Base-by-base conservation (phyloP, 257 asterid genomes). In the Anisodus acutangulus region DNA sequence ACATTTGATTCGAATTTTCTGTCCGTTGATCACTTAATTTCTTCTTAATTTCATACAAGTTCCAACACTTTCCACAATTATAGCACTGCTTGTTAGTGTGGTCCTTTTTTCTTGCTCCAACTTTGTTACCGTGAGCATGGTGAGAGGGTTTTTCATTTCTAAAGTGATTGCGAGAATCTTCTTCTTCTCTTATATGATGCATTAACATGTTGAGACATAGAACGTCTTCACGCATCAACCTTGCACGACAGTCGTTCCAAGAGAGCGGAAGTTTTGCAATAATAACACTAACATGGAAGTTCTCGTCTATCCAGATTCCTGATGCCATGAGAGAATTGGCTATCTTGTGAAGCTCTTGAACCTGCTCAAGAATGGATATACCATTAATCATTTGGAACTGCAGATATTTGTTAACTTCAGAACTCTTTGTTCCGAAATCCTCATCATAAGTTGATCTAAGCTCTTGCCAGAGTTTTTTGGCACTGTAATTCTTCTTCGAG, bases 261-360 rank as follows among this genome's bases (percentile, higher is more conserved):
- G 97, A 91, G 57, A 90, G 90, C 1, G 97, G 97, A 87, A 94
- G 98, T 90, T 94, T 94, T 70, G 93, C 88, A 72, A 93, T 86
- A 31, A 94, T 91, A 69, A 86, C 86, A 64, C 94, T 86, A 12
- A 79, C 89, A 53, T 91, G 97, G 59, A 93, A 91, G 81, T 84
- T 84, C 81, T 94, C 97, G 55, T 91, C 97, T 35, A 94, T 68
- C 90, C 91, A 88, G 79, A 86, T 88, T 62, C 98, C 97, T 3
- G 92, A 89, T 64, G 92, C 85, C 19, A 83, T 86, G 45, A 92
- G 85, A 67, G 91, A 84, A 86, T 91, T 87, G 0, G 90, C 92
- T 35, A 92, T 88, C 63, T 57, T 87, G 86, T 91, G 89, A 41
- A 94, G 92, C 85, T 92, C 94, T 84, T 87, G 87, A 85, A 87